Percentiles rank a stretch among this genome's conserved stretches.
Evolutionary conservation across 2,329 filamentous ascomycete species (phyloP).

Genomic region (Parastagonospora avenae): DNA sequence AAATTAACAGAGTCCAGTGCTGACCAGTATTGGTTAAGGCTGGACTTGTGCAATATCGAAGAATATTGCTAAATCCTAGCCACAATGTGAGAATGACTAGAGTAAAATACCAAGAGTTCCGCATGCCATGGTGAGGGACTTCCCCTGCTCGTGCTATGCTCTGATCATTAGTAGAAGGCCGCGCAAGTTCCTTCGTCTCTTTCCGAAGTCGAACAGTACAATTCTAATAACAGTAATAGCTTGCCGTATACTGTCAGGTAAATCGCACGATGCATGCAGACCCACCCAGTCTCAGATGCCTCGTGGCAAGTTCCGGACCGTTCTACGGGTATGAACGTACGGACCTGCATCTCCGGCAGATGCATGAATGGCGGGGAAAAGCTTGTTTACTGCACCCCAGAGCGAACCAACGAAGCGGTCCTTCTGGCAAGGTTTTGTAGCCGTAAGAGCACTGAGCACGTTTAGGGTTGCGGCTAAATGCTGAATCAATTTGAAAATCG

Average conservation of each 20-base stretch:
- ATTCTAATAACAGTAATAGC: constrained; percentile 4
- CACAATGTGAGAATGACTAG: constrained; percentile 10
- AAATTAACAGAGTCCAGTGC: constrained; percentile 27
- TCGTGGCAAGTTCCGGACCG: constrained; percentile 10
- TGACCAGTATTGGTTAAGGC: constrained; percentile 12
- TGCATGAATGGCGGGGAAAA: constrained; percentile 38
- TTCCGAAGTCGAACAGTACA: background rate
- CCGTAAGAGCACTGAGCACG: constrained; percentile 8
- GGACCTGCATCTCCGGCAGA: constrained; percentile 28
- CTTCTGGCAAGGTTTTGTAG: constrained; percentile 20
- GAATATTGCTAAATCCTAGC: constrained; percentile 26
- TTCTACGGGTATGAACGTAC: background rate
- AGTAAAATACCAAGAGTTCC: constrained; percentile 26
- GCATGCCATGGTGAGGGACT: constrained; percentile 14
- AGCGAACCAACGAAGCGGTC: constrained; percentile 14
- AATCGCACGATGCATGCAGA: background rate
- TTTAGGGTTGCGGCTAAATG: constrained; percentile 38
- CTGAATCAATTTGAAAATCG: constrained; percentile 21
- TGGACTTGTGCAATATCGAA: constrained; percentile 22
- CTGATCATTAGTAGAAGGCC: no score
- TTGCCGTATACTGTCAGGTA: background rate
- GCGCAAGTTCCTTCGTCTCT: no score
- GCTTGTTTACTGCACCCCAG: constrained; percentile 28
- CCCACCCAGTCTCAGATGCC: no score
- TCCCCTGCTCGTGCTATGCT: no score